Conservation (phyloP, 768 basidiomycete species). For the Hortiboletus flavorubellus region DNA sequence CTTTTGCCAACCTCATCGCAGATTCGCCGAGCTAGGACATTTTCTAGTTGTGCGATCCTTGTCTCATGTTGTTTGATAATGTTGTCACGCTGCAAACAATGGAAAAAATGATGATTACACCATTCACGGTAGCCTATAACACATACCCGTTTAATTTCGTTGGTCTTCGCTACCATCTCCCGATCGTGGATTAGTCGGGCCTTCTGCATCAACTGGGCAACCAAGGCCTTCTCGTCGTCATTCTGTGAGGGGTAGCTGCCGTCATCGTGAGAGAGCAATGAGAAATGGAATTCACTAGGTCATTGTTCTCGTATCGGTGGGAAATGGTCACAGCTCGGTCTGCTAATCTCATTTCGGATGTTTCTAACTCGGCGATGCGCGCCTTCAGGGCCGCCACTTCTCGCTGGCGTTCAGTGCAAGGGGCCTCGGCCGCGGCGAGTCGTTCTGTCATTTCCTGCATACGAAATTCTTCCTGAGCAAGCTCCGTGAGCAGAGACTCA, state of each 20-base stretch:
- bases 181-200: conserved; percentile 50
- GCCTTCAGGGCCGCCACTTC: conserved; percentile 22
- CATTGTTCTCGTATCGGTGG: conserved; percentile 42
- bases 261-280: conserved; percentile 7
- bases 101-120: conserved; percentile 5
- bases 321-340: conserved; percentile 28
- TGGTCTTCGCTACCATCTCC: conserved; percentile 49
- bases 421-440: conserved; percentile 21
- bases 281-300: conserved; percentile 39
- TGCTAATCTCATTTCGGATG: conserved; percentile 27
- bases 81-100: conserved; percentile 43
- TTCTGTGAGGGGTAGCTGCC: conserved; percentile 33
- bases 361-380: conserved; percentile 29
- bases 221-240: conserved; percentile 49
- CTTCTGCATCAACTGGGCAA: conserved; percentile 41
- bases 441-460: conserved; percentile 21
- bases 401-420: conserved; percentile 25
- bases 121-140: not conserved
- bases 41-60: conserved; percentile 46
- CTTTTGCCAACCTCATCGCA: conserved; percentile 30
- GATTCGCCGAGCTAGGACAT: conserved; percentile 43
- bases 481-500: conserved; percentile 21
- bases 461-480: conserved; percentile 19
- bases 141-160: conserved; percentile 53
- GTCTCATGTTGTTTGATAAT: conserved; percentile 41